These are phyloP conservation scores for Saraca asoca DNA, from an alignment of 331 rosid genomes.

Conservation along the genomic window DNA sequence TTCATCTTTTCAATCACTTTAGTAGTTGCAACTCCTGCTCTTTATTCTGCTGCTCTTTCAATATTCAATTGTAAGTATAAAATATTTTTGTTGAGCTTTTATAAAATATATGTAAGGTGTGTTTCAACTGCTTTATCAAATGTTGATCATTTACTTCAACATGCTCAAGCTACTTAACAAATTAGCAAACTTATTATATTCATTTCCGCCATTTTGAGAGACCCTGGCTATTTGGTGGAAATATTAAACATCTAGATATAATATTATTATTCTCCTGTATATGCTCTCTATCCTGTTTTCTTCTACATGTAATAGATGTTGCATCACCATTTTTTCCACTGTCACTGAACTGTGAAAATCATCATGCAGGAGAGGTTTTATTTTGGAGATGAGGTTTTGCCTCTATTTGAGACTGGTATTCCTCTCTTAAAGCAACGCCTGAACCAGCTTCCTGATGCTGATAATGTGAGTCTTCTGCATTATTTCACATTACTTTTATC, in stretches of 20 bases:
- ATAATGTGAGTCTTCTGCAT: conserved; percentile 52
- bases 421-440: conserved; percentile 88
- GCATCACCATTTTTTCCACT: not conserved
- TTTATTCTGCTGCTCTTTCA: not conserved
- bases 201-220: not conserved
- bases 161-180: conserved; percentile 10
- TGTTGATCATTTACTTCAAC: not conserved
- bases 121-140: conserved; percentile 12
- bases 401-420: conserved; percentile 94
- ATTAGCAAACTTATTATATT: not conserved
- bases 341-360: conserved; percentile 8
- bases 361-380: conserved; percentile 92
- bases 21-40: not conserved
- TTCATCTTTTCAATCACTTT: no score
- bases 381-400: conserved; percentile 94
- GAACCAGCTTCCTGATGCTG: conserved; percentile 74
- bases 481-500: conserved; percentile 24
- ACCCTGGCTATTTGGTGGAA: conserved; percentile 4
- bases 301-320: not conserved
- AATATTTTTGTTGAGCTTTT: not conserved
- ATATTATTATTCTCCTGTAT: not conserved
- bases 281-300: conserved; percentile 3
- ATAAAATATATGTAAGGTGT: not conserved
- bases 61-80: not conserved
- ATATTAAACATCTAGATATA: conserved; percentile 5